Percentiles rank a stretch among this genome's conserved stretches.
phyloP scores from a whole-genome alignment of 2,329 filamentous ascomycete genomes.

The Coleophoma crateriformis region DNA sequence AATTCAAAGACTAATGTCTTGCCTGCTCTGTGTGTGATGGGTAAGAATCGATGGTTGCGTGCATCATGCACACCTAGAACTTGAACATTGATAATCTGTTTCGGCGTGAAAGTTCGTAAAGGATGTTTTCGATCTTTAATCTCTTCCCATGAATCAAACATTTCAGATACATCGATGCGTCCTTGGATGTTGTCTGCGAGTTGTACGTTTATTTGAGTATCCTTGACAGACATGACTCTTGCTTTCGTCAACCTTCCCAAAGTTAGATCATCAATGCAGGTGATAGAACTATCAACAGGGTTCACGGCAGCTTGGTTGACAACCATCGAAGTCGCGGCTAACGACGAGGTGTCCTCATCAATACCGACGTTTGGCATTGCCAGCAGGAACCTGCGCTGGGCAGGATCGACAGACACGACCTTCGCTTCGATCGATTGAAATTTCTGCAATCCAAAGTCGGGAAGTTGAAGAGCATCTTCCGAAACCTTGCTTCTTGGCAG shows the following conservation, averaged over 20 bases:
- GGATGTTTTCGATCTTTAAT: slow-evolving; percentile 80
- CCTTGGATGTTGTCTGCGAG: slow-evolving; percentile 84
- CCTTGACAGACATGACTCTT: slow-evolving; percentile 76
- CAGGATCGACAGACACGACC: slow-evolving; percentile 66
- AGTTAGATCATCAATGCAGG: slow-evolving; percentile 64
- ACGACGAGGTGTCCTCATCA: slow-evolving; percentile 35
- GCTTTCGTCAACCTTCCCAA: slow-evolving; percentile 72
- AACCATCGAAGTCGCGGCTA: slow-evolving; percentile 21
- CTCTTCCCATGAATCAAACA: slow-evolving; percentile 84
- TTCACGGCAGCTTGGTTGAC: slow-evolving; percentile 42
- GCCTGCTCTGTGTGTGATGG: slow-evolving; percentile 77
- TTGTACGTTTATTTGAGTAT: slow-evolving; percentile 87
- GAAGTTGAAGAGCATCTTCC: slow-evolving; percentile 59
- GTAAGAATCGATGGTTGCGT: slow-evolving; percentile 83
- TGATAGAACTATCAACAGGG: slow-evolving; percentile 59
- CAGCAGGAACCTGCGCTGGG: slow-evolving; percentile 63
- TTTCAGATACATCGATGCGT: slow-evolving; percentile 86
- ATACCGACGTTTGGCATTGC: slow-evolving; percentile 50
- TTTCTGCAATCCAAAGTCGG: slow-evolving; percentile 74
- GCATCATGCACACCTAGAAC: slow-evolving; percentile 87
- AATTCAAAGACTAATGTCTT: slow-evolving; percentile 81
- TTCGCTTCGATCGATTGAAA: slow-evolving; percentile 70
- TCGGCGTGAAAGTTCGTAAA: slow-evolving; percentile 65
- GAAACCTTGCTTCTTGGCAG: slow-evolving; percentile 75
- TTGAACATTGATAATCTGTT: slow-evolving; percentile 67